Evolutionary conservation across 805 yeast genomes (phyloP), one percentile per base, ranked within the genome.

Genomic region (Kodamaea hsintzibuensis): DNA sequence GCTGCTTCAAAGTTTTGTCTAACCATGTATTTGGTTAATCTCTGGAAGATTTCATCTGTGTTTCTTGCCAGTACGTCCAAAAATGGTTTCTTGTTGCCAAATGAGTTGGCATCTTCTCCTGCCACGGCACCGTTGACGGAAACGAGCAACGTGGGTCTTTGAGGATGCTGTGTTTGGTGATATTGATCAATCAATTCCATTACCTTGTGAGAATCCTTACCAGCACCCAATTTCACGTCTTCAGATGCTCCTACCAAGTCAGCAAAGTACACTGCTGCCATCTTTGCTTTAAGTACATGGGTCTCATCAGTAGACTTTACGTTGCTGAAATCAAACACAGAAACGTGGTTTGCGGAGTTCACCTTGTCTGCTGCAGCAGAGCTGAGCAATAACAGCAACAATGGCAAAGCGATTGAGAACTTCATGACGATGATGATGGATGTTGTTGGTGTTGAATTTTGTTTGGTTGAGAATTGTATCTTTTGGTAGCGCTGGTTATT

Each of bases 201-300:
- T 17, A 59, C 51, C 27, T 58, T 54, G 1, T 62, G 57, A 27
- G 70, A 67, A 18, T 62, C 57, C n/a, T 64, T 60, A 18, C 71
- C 72, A 14, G 63, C 60, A 19, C 72, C 73, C 42, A 79, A 54
- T 33, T 65, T 60, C 57, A 71, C 74, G 55, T 65, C 64, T 18
- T 69, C 71, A 18, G 78, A 70, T 19, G 76, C 69, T 18, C 71
- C 80, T 50, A 78, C 70, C 53, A 70, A 73, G 58, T 79, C 82
- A 39, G 82, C 78, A 56, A 81, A 71, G 60, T 76, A 78, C 52
- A 73, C 62, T 33, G 72, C 62, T 2, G 81, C 76, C 49, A 74
- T 75, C 22, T 62, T 42, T 19, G 49, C 46, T 7, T 45, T 27
- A 37, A 55, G 49, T 16, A 45, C 49, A 27, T 30, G 35, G 42